Evolutionary conservation across 1,284 basidiomycete species (phyloP), one percentile per base, ranked within the genome.

Genomic region (Moniliophthora roreri): DNA sequence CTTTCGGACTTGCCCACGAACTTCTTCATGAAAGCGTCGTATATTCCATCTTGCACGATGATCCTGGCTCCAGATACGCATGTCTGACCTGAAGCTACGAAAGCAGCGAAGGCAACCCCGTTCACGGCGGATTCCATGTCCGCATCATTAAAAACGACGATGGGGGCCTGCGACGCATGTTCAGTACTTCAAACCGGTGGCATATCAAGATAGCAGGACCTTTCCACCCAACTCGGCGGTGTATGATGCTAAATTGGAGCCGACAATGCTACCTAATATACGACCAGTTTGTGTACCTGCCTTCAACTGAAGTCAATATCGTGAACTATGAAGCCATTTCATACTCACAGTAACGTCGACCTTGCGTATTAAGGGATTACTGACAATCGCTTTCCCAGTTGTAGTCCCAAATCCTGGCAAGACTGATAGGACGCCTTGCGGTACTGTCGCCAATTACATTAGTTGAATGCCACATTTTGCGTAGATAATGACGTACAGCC

Each of bases 161-260:
- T 80, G 0, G 90, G 91, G 11, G 91, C 85, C 86, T 91, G 57
- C 21, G 15, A 28, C 45, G 11, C 5, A n/a, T n/a, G 26, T 21
- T 15, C 48, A 21, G 47, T 16, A 34, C 23, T 44, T 46, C 45
- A 48, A 46, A 23, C 35, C 10, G 11, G 50, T 32, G n/a, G 44
- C 9, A 13, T 21, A 52, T 3, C 5, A 32, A 18, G 7, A 28
- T 48, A 20, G 23, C 34, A 52, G 67, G 41, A 84, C 88, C 75
- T 92, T 92, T 38, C 90, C 90, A 36, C 90, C 91, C 2, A 93
- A 72, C 62, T 93, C 90, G 0, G 91, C 90, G 1, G 90, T 92
- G 64, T 79, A 91, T 8, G 81, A 70, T 2, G 85, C 83, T 7
- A 93, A 66, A 64, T 92, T 91, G 16, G 72, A 66, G 36, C 91